Evolutionary conservation across 257 asterid species (phyloP).

Genomic region (Plantago ovata): DNA sequence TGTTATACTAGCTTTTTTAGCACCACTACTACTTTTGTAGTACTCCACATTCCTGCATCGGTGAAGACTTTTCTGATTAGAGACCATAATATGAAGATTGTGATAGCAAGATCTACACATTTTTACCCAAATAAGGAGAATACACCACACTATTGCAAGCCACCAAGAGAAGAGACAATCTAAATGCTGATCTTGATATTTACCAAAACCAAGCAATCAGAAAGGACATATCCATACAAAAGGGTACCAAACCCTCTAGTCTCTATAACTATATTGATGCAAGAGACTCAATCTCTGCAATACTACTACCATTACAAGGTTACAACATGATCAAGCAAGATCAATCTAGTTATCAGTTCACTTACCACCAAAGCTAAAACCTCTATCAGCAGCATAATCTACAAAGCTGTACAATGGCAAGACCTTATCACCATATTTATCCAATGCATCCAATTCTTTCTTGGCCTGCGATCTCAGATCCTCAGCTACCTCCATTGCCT

Average conservation of each 20-base stretch:
- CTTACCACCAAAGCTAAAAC: conserved; percentile 41
- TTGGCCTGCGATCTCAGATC: conserved; percentile 71
- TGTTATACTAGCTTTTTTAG: too few relatives aligned
- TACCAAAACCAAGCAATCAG: too few relatives aligned
- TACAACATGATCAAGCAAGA: neutral
- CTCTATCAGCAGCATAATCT: conserved; percentile 90
- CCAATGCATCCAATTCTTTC: conserved; percentile 59
- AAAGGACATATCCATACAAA: conserved; percentile 5
- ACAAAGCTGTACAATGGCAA: conserved; percentile 75
- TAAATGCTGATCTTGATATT: too few relatives aligned
- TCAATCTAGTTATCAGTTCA: neutral
- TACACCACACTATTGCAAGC: too few relatives aligned
- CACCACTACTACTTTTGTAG: too few relatives aligned
- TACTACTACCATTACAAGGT: too few relatives aligned
- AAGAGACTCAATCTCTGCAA: neutral
- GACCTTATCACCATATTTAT: conserved; percentile 74
- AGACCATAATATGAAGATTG: too few relatives aligned
- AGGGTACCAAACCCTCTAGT: neutral
- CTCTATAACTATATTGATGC: neutral
- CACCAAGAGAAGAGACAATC: too few relatives aligned
- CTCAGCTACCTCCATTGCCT: conserved; percentile 83
- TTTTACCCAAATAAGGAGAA: too few relatives aligned
- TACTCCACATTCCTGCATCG: too few relatives aligned
- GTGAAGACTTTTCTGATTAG: too few relatives aligned
- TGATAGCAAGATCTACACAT: too few relatives aligned